phyloP scores from a whole-genome alignment of 495 filamentous ascomycete species.

The Aspergillus cristatus region DNA sequence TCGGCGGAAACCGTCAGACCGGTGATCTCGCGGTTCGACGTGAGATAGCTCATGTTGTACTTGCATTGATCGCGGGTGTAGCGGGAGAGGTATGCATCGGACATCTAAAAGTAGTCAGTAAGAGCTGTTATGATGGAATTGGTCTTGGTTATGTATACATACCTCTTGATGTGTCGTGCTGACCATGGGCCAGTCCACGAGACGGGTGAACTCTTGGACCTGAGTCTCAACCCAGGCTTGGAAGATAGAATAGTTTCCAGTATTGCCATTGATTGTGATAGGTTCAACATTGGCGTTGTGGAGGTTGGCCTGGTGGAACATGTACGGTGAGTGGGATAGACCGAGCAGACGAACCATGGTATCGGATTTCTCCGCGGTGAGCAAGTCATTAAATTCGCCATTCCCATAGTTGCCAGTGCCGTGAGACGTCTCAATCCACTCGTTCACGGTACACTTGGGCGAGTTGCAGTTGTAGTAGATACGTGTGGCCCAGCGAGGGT shows the following conservation, averaged over 20 bases:
- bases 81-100: slow-evolving; percentile 38
- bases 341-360: slow-evolving; percentile 48
- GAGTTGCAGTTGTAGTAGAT: slow-evolving; percentile 60
- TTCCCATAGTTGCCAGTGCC: slow-evolving; percentile 22
- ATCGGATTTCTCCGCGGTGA: slow-evolving; percentile 39
- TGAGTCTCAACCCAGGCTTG: slow-evolving; percentile 55
- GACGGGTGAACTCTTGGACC: slow-evolving; percentile 46
- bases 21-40: slow-evolving; percentile 35
- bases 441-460: slow-evolving; percentile 43
- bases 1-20: slow-evolving; percentile 42
- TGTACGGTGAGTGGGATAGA: slow-evolving; percentile 42
- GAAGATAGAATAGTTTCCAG: slow-evolving; percentile 42
- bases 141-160: no score
- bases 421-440: slow-evolving; percentile 53
- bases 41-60: slow-evolving; percentile 40
- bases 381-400: slow-evolving; percentile 40
- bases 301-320: slow-evolving; percentile 51
- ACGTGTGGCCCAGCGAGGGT: slow-evolving; percentile 52
- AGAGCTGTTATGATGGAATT: background rate
- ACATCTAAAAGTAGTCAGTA: slow-evolving; percentile 27
- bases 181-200: slow-evolving; percentile 50
- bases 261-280: slow-evolving; percentile 44
- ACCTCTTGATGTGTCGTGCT: slow-evolving; percentile 47
- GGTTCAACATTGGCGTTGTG: slow-evolving; percentile 36
- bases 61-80: slow-evolving; percentile 46